These are phyloP conservation scores for Silene vulgaris DNA, from an alignment of 179 eudicot species.

Conservation along the genomic window DNA sequence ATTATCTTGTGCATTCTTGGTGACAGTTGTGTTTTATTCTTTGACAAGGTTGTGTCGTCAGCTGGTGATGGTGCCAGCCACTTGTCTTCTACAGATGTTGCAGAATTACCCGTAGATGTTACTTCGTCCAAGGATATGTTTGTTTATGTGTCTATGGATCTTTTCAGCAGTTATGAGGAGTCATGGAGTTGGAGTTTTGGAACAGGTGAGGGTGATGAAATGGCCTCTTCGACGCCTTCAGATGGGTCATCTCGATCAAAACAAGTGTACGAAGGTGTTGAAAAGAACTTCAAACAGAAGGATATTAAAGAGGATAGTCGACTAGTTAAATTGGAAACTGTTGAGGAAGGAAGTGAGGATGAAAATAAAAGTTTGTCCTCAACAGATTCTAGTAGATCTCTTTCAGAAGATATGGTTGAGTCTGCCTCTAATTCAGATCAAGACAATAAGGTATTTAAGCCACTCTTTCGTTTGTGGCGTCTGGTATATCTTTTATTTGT, in stretches of 20 bases:
- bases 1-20: constrained; percentile 6
- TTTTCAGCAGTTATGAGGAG: constrained; percentile 83
- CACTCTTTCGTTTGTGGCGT: neutral
- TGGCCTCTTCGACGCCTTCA: constrained; percentile 37
- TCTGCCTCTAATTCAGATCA: constrained; percentile 20
- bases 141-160: constrained; percentile 78
- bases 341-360: constrained; percentile 63
- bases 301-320: constrained; percentile 41
- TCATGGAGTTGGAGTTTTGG: constrained; percentile 73
- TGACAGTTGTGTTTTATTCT: constrained; percentile 24
- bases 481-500: neutral
- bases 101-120: constrained; percentile 27
- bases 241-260: constrained; percentile 35
- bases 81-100: constrained; percentile 35
- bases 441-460: constrained; percentile 24
- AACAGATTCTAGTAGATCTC: constrained; percentile 39
- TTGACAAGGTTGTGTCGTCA: constrained; percentile 36
- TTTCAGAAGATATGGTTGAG: constrained; percentile 32
- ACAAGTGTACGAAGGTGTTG: constrained; percentile 44
- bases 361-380: constrained; percentile 36
- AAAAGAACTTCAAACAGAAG: constrained; percentile 48
- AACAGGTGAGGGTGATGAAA: constrained; percentile 41
- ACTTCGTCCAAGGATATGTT: constrained; percentile 46
- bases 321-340: constrained; percentile 47
- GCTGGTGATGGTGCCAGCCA: constrained; percentile 22